phyloP scores from a whole-genome alignment of 2,329 filamentous ascomycete species.

The Microsporum ferrugineum region DNA sequence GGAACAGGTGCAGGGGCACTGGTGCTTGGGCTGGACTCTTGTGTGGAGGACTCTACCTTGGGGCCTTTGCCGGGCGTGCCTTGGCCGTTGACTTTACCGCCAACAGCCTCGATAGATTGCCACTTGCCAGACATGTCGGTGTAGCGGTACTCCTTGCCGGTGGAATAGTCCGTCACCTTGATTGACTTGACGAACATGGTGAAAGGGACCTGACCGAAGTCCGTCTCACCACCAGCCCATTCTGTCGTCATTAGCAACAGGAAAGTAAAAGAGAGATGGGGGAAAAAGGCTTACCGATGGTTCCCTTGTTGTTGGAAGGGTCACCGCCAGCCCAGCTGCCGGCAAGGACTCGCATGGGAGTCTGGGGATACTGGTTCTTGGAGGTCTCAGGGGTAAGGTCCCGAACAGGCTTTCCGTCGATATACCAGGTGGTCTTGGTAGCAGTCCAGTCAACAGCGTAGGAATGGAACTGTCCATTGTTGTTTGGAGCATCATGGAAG shows the following conservation, averaged over 20 bases:
- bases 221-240: slow-evolving; percentile 78
- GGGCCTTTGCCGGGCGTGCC: slow-evolving; percentile 39
- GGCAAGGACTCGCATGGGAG: slow-evolving; percentile 88
- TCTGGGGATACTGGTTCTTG: slow-evolving; percentile 71
- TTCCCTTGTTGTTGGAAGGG: slow-evolving; percentile 63
- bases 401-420: slow-evolving; percentile 65
- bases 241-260: slow-evolving; percentile 25
- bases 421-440: slow-evolving; percentile 73
- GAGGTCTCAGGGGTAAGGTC: slow-evolving; percentile 61
- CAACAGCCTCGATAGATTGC: slow-evolving; percentile 70
- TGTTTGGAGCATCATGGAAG: slow-evolving; percentile 57
- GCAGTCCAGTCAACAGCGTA: slow-evolving; percentile 90
- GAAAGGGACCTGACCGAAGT: slow-evolving; percentile 75
- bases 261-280: neutral
- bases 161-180: slow-evolving; percentile 80
- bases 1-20: neutral
- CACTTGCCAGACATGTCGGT: slow-evolving; percentile 65
- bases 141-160: slow-evolving; percentile 74
- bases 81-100: slow-evolving; percentile 62
- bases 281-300: slow-evolving; percentile 45
- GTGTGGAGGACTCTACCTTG: slow-evolving; percentile 40
- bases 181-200: slow-evolving; percentile 72
- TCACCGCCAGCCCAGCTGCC: slow-evolving; percentile 91
- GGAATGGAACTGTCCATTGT: slow-evolving; percentile 66
- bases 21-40: slow-evolving; percentile 48